These are phyloP conservation scores for Rubia yunnanensis DNA, from an alignment of 257 asterid genomes.

Conservation along the genomic window DNA sequence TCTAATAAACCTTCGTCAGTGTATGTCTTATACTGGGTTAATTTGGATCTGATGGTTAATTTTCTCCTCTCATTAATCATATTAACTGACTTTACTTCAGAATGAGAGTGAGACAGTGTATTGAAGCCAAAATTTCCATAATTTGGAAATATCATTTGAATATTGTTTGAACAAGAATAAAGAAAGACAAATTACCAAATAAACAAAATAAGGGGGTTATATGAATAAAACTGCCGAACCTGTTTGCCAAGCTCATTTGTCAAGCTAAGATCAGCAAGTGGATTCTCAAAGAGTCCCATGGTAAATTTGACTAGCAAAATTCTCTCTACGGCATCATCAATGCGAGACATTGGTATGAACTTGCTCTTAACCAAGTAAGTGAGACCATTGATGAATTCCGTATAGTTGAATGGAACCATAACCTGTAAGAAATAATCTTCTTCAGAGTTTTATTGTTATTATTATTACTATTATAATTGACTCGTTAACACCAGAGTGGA, in stretches of 20 bases:
- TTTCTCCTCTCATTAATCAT: neutral
- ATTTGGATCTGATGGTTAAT: neutral
- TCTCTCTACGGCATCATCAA: conserved; percentile 80
- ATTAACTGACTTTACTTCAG: neutral
- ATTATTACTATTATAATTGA: too few species aligned
- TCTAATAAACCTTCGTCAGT: neutral
- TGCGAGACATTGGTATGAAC: conserved; percentile 53
- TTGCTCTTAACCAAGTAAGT: conserved; percentile 56
- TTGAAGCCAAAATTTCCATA: neutral
- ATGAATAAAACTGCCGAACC: conserved; percentile 29
- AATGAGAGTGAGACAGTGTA: neutral
- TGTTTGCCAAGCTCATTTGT: conserved; percentile 67
- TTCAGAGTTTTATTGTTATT: conserved; percentile 10
- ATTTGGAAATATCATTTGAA: neutral
- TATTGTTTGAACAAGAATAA: neutral
- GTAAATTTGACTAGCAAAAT: conserved; percentile 68
- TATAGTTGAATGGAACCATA: conserved; percentile 65
- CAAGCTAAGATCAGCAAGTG: conserved; percentile 74
- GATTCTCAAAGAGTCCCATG: conserved; percentile 83
- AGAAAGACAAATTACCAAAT: neutral
- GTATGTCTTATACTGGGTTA: neutral
- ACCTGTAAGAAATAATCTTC: conserved; percentile 39
- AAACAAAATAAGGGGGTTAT: neutral
- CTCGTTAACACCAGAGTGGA: conserved; percentile 2
- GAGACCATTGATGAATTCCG: conserved; percentile 71